Evolutionary conservation across 1,284 basidiomycete genomes (phyloP), one percentile per base, ranked within the genome.

Genomic region (Athelia psychrophila): DNA sequence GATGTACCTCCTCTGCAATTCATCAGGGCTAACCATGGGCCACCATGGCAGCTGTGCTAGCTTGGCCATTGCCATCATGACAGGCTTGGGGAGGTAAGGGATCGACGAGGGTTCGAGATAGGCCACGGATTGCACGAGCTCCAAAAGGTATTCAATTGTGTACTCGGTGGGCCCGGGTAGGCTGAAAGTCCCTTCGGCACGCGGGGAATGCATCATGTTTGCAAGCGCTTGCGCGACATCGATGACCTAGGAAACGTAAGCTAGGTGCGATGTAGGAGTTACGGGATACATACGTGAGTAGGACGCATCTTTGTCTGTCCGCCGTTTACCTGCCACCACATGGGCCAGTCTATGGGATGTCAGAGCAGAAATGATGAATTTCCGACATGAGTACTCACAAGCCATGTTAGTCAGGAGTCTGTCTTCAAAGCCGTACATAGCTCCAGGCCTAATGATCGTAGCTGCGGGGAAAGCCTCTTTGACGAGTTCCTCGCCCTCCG

Each of bases 401-500:
- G 93, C 90, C 71, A 98, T 92, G 68, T 92, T 94, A 71, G 93
- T 97, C 64, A 99, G 71, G 51, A 99, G 75, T 68, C 91, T 93
- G 76, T 99, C 96, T 74, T 99, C 97, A 65, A 91, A 86, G 15
- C 96, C 96, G 71, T 80, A 99, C 84, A 98, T 84, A 33, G 80
- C 70, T 5, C 82, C 84, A 40, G 97, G 97, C 53, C 94, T 80
- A 53, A 98, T 83, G 62, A 99, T 93, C 30, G 93, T 98, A 25
- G 95, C 94, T 44, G 79, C 79, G 4, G 91, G 88, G 78, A 96
- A 98, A 6, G 80, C 91, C 51, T 83, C 81, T 66, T 86, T 87
- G 58, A 98, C 95, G 47, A 82, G 85, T 59, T 89, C 84, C 72
- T 99, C 96, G 27, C 96, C 96, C 57, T 88, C 85, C 45, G 86